A percentile compares a stretch with the other conserved stretches of the same genome.
Conservation (phyloP, 2,329 filamentous ascomycete genomes). For the Geosmithia morbida region DNA sequence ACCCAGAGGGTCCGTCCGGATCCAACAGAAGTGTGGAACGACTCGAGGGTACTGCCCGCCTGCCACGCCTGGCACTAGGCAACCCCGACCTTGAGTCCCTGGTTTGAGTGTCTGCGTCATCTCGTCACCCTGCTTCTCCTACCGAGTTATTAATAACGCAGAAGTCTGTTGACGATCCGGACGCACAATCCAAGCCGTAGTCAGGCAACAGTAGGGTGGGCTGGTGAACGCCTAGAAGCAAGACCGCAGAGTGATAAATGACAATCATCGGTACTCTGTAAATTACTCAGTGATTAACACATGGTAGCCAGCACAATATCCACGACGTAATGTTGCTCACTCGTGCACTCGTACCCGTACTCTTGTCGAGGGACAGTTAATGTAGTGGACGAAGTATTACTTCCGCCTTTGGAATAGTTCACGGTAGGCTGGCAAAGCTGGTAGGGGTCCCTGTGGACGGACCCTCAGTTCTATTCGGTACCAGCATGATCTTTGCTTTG, state of each 20-base stretch:
- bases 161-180: background rate
- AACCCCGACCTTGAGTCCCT: background rate
- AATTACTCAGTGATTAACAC: no score
- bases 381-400: background rate
- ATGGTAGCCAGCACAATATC: no score
- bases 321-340: no score
- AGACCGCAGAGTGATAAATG: background rate
- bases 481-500: background rate
- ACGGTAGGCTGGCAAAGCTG: background rate
- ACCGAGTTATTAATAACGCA: background rate
- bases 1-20: background rate
- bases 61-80: background rate
- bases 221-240: no score
- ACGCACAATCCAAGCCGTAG: background rate
- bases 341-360: no score
- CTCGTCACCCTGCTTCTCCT: background rate
- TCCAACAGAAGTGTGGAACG: no score
- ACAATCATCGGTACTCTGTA: no score
- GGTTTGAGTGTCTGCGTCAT: background rate
- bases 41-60: no score
- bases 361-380: no score
- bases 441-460: background rate
- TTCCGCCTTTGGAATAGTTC: background rate
- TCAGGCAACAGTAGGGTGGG: no score
- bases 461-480: background rate